Evolutionary conservation across 257 asterid genomes (phyloP).

Genomic region (Capsicum rhomboideum): DNA sequence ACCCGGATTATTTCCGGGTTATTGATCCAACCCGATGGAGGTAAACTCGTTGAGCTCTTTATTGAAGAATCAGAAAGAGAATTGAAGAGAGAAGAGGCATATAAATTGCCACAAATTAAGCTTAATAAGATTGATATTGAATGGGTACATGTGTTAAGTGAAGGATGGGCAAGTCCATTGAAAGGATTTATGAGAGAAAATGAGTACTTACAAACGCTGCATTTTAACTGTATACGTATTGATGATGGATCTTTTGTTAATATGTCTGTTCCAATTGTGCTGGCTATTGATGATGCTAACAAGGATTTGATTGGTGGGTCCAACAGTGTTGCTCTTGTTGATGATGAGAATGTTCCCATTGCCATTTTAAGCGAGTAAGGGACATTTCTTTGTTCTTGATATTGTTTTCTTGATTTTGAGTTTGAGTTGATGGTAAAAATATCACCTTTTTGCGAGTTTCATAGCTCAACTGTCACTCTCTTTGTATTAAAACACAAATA

Average conservation of each 20-base stretch:
- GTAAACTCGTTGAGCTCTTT: conserved; percentile 60
- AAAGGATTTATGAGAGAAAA: conserved; percentile 88
- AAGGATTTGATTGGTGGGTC: conserved; percentile 50
- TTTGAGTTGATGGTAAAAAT: too few species aligned
- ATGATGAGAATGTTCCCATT: conserved; percentile 28
- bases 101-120: conserved; percentile 47
- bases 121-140: conserved; percentile 77
- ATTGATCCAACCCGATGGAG: conserved; percentile 86
- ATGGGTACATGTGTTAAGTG: conserved; percentile 96
- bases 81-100: conserved; percentile 34
- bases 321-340: conserved; percentile 62
- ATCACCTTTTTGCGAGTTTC: too few species aligned
- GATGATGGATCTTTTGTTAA: conserved; percentile 70
- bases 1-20: conserved; percentile 32
- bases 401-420: too few species aligned
- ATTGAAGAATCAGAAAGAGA: conserved; percentile 43
- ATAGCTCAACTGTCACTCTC: too few species aligned
- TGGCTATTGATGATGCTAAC: conserved; percentile 74
- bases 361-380: conserved; percentile 71
- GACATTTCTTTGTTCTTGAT: too few species aligned
- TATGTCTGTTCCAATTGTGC: conserved; percentile 93
- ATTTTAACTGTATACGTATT: conserved; percentile 72
- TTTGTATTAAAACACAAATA: too few species aligned
- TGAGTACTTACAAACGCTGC: conserved; percentile 98
- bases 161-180: conserved; percentile 99